These are phyloP conservation scores for Penicillium diatomitis DNA, from an alignment of 495 filamentous ascomycete species.

Conservation along the genomic window DNA sequence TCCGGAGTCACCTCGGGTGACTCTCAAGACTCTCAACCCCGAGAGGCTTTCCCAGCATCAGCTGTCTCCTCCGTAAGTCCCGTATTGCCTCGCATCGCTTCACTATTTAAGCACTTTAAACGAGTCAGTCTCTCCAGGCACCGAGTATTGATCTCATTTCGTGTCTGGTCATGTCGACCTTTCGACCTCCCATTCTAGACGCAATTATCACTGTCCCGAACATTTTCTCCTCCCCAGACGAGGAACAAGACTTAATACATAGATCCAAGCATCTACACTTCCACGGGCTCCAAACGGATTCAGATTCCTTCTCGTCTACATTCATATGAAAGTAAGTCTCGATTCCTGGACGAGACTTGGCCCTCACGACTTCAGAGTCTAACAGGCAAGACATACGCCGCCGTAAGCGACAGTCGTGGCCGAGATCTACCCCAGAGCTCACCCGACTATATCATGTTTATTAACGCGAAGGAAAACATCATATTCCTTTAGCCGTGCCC, in stretches of 20 bases:
- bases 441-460: conserved; percentile 5
- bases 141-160: too few species aligned
- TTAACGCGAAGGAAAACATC: conserved; percentile 1
- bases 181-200: not conserved
- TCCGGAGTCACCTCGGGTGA: too few species aligned
- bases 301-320: conserved; percentile 40
- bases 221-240: not conserved
- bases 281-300: conserved; percentile 19
- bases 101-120: too few species aligned
- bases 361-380: conserved; percentile 37
- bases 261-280: conserved; percentile 21
- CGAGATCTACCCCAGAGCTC: not conserved
- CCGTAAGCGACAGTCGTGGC: conserved; percentile 9
- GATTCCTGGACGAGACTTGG: conserved; percentile 33
- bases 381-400: conserved; percentile 31
- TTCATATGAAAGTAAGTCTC: conserved; percentile 35
- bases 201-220: conserved; percentile 12
- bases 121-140: too few species aligned
- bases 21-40: too few species aligned
- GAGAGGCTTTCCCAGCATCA: too few species aligned
- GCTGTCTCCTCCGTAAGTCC: too few species aligned
- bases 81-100: too few species aligned
- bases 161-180: too few species aligned
- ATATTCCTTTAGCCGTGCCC: conserved; percentile 2
- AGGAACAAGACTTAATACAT: conserved; percentile 5